Conservation (phyloP, 202 grass and related monocot genomes). For the Alloteropsis angusta region DNA sequence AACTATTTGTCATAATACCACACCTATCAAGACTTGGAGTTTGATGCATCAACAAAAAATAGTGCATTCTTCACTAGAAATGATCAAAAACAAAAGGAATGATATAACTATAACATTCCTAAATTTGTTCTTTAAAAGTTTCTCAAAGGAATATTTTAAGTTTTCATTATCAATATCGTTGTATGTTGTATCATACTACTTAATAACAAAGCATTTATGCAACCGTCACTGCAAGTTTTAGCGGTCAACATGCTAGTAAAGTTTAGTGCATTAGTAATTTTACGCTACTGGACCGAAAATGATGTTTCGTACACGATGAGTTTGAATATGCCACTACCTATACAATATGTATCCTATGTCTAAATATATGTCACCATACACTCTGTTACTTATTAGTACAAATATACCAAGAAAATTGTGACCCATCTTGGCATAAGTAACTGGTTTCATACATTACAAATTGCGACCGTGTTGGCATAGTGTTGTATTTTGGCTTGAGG, state of each 20-base stretch:
- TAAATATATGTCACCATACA: too few relatives aligned
- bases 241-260: neutral
- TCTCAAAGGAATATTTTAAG: neutral
- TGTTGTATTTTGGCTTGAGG: neutral
- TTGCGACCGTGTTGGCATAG: neutral
- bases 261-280: neutral
- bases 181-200: neutral
- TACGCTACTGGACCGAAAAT: too few relatives aligned
- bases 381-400: too few relatives aligned
- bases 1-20: neutral
- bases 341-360: too few relatives aligned
- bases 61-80: neutral
- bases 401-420: too few relatives aligned
- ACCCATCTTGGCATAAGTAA: too few relatives aligned
- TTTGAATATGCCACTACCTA: too few relatives aligned
- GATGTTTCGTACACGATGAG: too few relatives aligned
- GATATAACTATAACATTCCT: neutral
- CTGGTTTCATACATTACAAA: too few relatives aligned
- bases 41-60: neutral
- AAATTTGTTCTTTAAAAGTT: neutral
- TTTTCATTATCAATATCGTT: neutral
- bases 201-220: neutral
- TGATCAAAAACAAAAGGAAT: neutral
- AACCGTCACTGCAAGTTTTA: neutral
- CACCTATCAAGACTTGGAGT: too few relatives aligned